Conservation (phyloP, 108 stramenopile species). For the Nitzschia sp. region DNA sequence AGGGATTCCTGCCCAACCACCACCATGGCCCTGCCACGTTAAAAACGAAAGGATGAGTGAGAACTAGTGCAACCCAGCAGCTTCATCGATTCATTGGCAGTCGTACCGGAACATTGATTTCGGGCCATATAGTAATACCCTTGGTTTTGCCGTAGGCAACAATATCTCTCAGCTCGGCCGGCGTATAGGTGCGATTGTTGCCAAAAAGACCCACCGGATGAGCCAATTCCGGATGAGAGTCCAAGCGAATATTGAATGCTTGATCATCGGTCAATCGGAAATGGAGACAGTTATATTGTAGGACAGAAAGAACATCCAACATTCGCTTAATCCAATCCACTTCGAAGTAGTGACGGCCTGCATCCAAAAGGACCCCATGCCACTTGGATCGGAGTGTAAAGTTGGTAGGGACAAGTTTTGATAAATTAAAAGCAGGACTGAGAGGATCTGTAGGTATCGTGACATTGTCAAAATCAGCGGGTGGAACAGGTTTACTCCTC, state of each 20-base stretch:
- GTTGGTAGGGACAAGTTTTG: not conserved
- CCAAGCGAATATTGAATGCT: conserved; percentile 31
- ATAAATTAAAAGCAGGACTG: not conserved
- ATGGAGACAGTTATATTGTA: conserved; percentile 47
- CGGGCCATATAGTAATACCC: conserved; percentile 40
- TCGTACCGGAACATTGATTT: conserved; percentile 42
- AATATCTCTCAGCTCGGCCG: conserved; percentile 37
- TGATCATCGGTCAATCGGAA: conserved; percentile 60
- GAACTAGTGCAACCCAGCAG: not conserved
- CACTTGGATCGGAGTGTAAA: conserved; percentile 14
- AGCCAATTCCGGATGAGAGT: conserved; percentile 30
- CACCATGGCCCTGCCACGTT: conserved; percentile 33
- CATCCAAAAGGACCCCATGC: conserved; percentile 48
- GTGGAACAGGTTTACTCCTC: too few species aligned
- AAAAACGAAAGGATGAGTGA: not conserved
- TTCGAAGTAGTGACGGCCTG: conserved; percentile 54
- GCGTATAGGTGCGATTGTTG: conserved; percentile 20
- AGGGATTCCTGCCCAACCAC: conserved; percentile 43
- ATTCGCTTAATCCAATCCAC: conserved; percentile 34
- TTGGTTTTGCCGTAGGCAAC: conserved; percentile 30
- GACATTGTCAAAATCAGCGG: not conserved
- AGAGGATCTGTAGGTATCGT: conserved; percentile 16
- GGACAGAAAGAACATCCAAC: conserved; percentile 18
- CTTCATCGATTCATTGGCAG: not conserved
- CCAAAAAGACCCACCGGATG: conserved; percentile 17